phyloP scores from a whole-genome alignment of 78 protist species.

The Dictyostelium citrinum region DNA sequence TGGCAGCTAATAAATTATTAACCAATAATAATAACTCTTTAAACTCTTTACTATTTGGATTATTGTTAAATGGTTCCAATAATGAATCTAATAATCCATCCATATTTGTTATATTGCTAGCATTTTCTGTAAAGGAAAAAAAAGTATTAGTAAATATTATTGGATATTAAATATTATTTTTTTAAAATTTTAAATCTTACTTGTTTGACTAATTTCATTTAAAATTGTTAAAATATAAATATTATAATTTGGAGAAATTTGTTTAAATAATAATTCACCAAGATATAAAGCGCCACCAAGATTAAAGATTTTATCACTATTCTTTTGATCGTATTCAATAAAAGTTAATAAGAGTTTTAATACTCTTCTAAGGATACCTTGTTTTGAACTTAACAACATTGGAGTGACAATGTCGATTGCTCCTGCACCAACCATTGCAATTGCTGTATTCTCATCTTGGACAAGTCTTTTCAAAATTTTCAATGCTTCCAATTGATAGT shows the following conservation, averaged over 20 bases:
- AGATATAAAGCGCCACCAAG: conserved; percentile 50
- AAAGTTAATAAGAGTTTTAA: conserved; percentile 30
- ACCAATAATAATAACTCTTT: neutral
- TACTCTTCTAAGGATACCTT: conserved; percentile 22
- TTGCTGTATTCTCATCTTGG: conserved; percentile 12
- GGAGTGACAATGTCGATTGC: conserved; percentile 39
- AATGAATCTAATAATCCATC: conserved; percentile 19
- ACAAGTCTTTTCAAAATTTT: conserved; percentile 17
- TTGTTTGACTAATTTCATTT: conserved; percentile 13
- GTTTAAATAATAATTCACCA: conserved; percentile 20
- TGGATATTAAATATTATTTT: neutral
- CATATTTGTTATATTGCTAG: neutral
- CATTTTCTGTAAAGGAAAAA: neutral
- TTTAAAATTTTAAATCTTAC: neutral
- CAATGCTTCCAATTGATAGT: conserved; percentile 26
- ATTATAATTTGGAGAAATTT: conserved; percentile 23
- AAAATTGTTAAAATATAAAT: neutral
- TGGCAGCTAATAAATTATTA: neutral
- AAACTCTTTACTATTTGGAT: conserved; percentile 1
- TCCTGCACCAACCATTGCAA: neutral
- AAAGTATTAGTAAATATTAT: neutral
- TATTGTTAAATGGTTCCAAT: neutral
- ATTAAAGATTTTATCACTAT: conserved; percentile 14
- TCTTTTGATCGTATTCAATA: conserved; percentile 32
- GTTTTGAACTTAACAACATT: conserved; percentile 2